Conservation (phyloP, 208 protist genomes). For the Leishmania braziliensis region DNA sequence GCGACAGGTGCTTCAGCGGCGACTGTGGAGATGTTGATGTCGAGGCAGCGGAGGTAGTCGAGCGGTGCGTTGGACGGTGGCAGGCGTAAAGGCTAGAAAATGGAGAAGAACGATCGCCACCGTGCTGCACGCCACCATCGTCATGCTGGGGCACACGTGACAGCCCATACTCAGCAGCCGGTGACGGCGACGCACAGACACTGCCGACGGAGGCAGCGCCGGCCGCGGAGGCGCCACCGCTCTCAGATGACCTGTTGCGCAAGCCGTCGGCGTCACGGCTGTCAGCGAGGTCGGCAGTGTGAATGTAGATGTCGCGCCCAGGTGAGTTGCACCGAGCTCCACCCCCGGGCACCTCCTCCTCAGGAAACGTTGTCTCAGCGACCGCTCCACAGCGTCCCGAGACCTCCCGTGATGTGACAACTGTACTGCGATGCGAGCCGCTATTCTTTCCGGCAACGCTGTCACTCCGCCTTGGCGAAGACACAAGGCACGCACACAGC, state of each 20-base stretch:
- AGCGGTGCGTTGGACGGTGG: background rate
- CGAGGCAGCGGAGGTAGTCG: background rate
- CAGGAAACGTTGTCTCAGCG: background rate
- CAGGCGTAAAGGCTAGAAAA: background rate
- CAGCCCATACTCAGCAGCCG: background rate
- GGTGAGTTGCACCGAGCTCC: background rate
- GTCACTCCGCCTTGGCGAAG: background rate
- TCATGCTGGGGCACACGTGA: background rate
- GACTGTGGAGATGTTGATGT: background rate
- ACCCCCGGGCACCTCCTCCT: background rate
- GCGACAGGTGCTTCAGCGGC: background rate
- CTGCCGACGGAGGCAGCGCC: background rate
- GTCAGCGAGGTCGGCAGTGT: background rate
- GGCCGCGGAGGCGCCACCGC: slow-evolving; percentile 1
- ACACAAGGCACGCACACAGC: slow-evolving; percentile 32
- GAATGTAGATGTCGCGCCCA: background rate
- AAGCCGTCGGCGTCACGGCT: background rate
- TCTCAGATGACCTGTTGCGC: background rate
- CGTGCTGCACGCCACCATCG: background rate
- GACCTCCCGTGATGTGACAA: background rate
- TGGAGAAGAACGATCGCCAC: slow-evolving; percentile 3
- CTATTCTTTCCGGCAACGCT: background rate
- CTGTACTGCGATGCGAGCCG: background rate
- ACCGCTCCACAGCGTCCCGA: background rate
- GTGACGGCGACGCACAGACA: background rate